Conservation (phyloP, 257 asterid species). For the Avicennia marina region DNA sequence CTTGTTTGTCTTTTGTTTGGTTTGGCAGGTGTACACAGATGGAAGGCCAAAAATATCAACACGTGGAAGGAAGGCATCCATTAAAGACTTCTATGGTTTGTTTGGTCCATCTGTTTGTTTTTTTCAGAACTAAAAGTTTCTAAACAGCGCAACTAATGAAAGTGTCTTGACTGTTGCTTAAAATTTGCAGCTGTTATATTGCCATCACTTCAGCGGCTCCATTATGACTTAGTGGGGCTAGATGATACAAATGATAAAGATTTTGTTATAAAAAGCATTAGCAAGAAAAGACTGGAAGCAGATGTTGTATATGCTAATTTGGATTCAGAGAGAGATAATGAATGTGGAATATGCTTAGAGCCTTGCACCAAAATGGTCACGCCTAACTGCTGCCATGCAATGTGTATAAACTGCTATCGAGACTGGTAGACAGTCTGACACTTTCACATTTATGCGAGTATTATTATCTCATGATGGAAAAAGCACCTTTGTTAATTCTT, state of each 20-base stretch:
- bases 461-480: too few relatives aligned
- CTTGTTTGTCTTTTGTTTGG: not conserved
- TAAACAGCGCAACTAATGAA: not conserved
- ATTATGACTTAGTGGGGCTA: constrained; percentile 46
- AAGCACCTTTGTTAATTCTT: not conserved
- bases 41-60: constrained; percentile 61
- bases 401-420: constrained; percentile 84
- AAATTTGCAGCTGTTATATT: constrained; percentile 62
- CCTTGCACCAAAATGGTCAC: constrained; percentile 75
- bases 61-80: constrained; percentile 64
- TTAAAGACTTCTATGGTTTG: constrained; percentile 78
- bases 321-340: constrained; percentile 53
- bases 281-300: constrained; percentile 42
- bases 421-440: too few relatives aligned
- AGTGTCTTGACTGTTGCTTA: not conserved
- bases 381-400: constrained; percentile 88
- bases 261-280: constrained; percentile 18
- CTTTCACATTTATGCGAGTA: too few relatives aligned
- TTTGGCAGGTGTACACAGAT: constrained; percentile 59
- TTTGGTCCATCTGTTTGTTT: not conserved
- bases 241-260: constrained; percentile 24
- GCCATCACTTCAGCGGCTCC: constrained; percentile 76
- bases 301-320: constrained; percentile 20
- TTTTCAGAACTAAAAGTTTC: not conserved
- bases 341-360: constrained; percentile 69